A percentile compares a stretch with the other conserved stretches of the same genome.
These are phyloP conservation scores for Aspergillus vadensis DNA, from an alignment of 2,329 filamentous ascomycete species.

Conservation along the genomic window DNA sequence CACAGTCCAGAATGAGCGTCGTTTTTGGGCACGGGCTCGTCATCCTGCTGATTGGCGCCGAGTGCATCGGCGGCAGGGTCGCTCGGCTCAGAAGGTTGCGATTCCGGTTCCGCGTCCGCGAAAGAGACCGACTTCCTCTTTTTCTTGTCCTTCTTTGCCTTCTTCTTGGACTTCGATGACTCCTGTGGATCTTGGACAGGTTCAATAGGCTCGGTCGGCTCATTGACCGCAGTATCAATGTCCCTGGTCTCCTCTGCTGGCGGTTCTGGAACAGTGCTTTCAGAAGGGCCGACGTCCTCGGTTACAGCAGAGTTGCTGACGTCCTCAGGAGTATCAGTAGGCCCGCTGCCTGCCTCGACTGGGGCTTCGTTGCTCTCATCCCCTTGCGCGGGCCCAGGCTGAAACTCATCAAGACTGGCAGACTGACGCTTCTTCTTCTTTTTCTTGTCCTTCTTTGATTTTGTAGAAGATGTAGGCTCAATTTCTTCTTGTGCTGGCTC, in stretches of 20 bases:
- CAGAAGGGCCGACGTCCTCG: background rate
- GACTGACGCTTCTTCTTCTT: conserved; percentile 24
- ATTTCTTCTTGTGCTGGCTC: conserved; percentile 9
- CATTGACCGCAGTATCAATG: conserved; percentile 2
- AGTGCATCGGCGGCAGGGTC: background rate
- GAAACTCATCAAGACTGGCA: background rate
- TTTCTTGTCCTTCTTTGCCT: conserved; percentile 46
- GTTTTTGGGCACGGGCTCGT: background rate
- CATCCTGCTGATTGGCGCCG: background rate
- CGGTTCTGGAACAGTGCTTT: background rate
- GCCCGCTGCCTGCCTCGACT: background rate
- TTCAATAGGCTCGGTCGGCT: conserved; percentile 1
- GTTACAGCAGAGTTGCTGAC: background rate
- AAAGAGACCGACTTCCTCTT: conserved; percentile 29
- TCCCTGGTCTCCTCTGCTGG: background rate
- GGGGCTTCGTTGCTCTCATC: conserved; percentile 1
- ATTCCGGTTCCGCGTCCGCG: conserved; percentile 27
- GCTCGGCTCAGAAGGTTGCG: conserved; percentile 4
- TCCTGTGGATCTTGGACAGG: conserved; percentile 15
- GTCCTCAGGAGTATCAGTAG: background rate
- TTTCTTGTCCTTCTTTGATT: conserved; percentile 31
- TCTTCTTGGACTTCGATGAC: conserved; percentile 34
- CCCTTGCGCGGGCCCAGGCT: background rate
- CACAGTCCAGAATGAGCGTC: background rate
- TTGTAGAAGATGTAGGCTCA: conserved; percentile 20